phyloP scores from a whole-genome alignment of 2,329 filamentous ascomycete species.

The Cadophora sp. region DNA sequence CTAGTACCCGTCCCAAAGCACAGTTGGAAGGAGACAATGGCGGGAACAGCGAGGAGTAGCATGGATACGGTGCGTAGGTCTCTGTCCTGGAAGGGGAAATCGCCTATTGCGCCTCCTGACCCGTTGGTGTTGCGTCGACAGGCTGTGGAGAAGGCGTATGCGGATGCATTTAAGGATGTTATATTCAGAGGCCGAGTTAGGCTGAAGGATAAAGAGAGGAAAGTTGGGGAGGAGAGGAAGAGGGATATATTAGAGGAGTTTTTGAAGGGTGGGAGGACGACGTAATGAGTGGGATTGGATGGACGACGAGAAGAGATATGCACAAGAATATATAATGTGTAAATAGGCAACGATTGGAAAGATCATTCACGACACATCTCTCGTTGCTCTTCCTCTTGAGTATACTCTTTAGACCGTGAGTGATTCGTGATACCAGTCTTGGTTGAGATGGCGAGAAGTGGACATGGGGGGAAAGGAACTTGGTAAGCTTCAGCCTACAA shows the following conservation, averaged over 20 bases:
- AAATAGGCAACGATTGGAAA: conserved; percentile 5
- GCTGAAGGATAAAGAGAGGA: conserved; percentile 61
- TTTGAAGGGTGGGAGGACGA: conserved; percentile 44
- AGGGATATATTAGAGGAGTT: conserved; percentile 75
- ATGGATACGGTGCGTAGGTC: conserved; percentile 37
- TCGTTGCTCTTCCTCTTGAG: not conserved
- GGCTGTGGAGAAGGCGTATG: conserved; percentile 65
- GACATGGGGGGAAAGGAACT: too few species aligned
- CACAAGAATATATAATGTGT: conserved; percentile 1
- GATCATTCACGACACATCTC: not conserved
- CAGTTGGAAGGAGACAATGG: conserved; percentile 27
- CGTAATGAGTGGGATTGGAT: not conserved
- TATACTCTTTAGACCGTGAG: not conserved
- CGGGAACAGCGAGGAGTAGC: conserved; percentile 32
- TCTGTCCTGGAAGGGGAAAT: conserved; percentile 40
- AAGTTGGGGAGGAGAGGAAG: conserved; percentile 67
- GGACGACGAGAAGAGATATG: not conserved
- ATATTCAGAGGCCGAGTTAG: conserved; percentile 61
- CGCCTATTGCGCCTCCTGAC: conserved; percentile 47
- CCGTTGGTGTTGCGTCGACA: conserved; percentile 60
- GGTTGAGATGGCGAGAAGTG: not conserved
- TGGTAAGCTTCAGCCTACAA: too few species aligned
- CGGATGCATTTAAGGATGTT: conserved; percentile 67
- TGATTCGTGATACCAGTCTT: not conserved
- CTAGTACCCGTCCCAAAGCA: conserved; percentile 50